Percentiles rank a stretch among this genome's conserved stretches.
Evolutionary conservation across 2,329 filamentous ascomycete genomes (phyloP).

Genomic region (Penicillium brasilianum): DNA sequence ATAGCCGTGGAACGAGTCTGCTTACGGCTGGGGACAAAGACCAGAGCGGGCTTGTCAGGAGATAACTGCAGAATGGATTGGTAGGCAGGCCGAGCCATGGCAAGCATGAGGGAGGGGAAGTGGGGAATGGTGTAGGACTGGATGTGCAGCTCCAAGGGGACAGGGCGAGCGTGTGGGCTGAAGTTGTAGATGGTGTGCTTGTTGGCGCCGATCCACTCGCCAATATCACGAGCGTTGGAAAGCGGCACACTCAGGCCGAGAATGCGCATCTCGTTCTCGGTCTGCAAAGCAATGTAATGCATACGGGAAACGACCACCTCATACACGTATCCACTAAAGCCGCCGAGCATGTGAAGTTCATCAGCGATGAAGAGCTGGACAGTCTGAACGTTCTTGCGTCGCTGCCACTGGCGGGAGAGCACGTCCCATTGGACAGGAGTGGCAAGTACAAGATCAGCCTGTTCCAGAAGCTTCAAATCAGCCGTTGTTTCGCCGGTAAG

Average conservation of each 20-base stretch:
- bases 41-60: slow-evolving; percentile 82
- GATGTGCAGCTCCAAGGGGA: slow-evolving; percentile 90
- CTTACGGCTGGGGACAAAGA: slow-evolving; percentile 93
- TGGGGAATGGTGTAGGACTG: slow-evolving; percentile 96
- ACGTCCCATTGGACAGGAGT: slow-evolving; percentile 97
- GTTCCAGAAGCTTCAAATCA: slow-evolving; percentile 85
- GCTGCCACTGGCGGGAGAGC: slow-evolving; percentile 92
- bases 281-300: slow-evolving; percentile 91
- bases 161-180: slow-evolving; percentile 84
- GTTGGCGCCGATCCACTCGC: slow-evolving; percentile 96
- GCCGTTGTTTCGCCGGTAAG: slow-evolving; percentile 90
- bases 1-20: slow-evolving; percentile 86
- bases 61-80: slow-evolving; percentile 86
- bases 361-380: slow-evolving; percentile 93
- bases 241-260: slow-evolving; percentile 89
- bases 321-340: slow-evolving; percentile 84
- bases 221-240: slow-evolving; percentile 89
- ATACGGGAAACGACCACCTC: slow-evolving; percentile 97
- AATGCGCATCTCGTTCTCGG: slow-evolving; percentile 82
- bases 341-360: slow-evolving; percentile 91
- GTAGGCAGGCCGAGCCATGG: slow-evolving; percentile 96
- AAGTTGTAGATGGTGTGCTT: slow-evolving; percentile 99
- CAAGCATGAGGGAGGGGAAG: slow-evolving; percentile 96
- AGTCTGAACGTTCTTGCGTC: slow-evolving; percentile 90
- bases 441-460: slow-evolving; percentile 85